Conservation (phyloP, 2,329 filamentous ascomycete species). For the Aspergillus eucalypticola region DNA sequence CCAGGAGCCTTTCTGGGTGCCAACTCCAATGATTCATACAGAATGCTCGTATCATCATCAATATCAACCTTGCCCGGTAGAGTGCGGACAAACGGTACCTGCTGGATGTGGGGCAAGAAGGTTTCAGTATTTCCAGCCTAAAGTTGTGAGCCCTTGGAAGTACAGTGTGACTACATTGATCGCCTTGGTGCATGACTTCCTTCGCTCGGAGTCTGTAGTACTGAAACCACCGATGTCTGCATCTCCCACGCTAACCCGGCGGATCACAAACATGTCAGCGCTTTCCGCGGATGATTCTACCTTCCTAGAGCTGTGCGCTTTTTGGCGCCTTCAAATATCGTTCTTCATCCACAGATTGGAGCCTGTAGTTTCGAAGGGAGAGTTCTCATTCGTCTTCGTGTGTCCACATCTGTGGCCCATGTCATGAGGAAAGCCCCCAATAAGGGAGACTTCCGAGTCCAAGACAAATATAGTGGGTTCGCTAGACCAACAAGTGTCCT, state of each 20-base stretch:
- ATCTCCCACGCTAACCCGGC: not conserved
- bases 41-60: not conserved
- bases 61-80: not conserved
- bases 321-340: too few relatives aligned
- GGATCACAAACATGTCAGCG: not conserved
- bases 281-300: not conserved
- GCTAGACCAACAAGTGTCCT: too few relatives aligned
- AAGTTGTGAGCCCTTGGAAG: not conserved
- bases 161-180: not conserved
- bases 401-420: too few relatives aligned
- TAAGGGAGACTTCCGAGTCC: too few relatives aligned
- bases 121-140: not conserved
- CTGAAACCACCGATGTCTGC: not conserved
- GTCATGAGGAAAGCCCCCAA: too few relatives aligned
- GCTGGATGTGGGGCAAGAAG: not conserved
- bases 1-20: too few relatives aligned
- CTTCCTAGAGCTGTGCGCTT: not conserved
- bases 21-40: too few relatives aligned
- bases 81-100: constrained; percentile 5
- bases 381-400: too few relatives aligned
- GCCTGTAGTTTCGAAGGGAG: too few relatives aligned
- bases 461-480: too few relatives aligned
- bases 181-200: not conserved
- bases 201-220: not conserved
- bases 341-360: too few relatives aligned